Evolutionary conservation across 2,329 filamentous ascomycete species (phyloP).

Genomic region (Cordyceps javanica): DNA sequence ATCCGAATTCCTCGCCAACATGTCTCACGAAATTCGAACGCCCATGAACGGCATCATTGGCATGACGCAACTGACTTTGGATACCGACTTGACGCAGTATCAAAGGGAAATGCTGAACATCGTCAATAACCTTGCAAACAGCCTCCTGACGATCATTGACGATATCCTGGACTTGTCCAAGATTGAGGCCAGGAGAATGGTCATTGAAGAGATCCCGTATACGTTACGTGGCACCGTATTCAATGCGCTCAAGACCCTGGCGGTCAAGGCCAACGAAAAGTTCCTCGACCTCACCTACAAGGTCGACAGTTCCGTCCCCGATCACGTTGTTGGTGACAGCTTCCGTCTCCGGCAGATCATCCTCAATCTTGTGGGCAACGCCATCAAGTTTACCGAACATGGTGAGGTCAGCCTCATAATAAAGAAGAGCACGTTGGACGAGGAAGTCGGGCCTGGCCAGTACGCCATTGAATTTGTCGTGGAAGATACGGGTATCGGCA

Average conservation of each 20-base stretch:
- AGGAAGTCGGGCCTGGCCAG: slow-evolving; percentile 62
- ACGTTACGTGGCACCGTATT: slow-evolving; percentile 91
- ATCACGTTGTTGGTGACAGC: slow-evolving; percentile 92
- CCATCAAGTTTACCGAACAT: slow-evolving; percentile 97
- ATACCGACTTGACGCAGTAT: slow-evolving; percentile 90
- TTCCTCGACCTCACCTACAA: slow-evolving; percentile 88
- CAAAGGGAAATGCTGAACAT: slow-evolving; percentile 98
- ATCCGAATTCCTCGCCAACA: slow-evolving; percentile 96
- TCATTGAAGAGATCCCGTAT: slow-evolving; percentile 96
- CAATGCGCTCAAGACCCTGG: slow-evolving; percentile 91
- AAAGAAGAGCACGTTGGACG: slow-evolving; percentile 56
- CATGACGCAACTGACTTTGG: slow-evolving; percentile 94
- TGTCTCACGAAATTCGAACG: slow-evolving; percentile 97
- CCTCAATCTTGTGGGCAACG: slow-evolving; percentile 93
- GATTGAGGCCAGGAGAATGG: slow-evolving; percentile 95
- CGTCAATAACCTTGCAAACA: slow-evolving; percentile 93
- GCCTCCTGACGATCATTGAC: slow-evolving; percentile 93
- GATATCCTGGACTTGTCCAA: slow-evolving; percentile 69
- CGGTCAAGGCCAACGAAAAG: slow-evolving; percentile 96
- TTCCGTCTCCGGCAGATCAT: slow-evolving; percentile 97
- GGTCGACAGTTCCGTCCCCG: slow-evolving; percentile 87
- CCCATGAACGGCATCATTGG: slow-evolving; percentile 97
- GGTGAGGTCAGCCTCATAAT: slow-evolving; percentile 96
- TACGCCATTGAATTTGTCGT: slow-evolving; percentile 96
- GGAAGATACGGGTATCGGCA: slow-evolving; percentile 93